phyloP scores from a whole-genome alignment of 2,329 filamentous ascomycete genomes.

The Talaromyces pinophilus region DNA sequence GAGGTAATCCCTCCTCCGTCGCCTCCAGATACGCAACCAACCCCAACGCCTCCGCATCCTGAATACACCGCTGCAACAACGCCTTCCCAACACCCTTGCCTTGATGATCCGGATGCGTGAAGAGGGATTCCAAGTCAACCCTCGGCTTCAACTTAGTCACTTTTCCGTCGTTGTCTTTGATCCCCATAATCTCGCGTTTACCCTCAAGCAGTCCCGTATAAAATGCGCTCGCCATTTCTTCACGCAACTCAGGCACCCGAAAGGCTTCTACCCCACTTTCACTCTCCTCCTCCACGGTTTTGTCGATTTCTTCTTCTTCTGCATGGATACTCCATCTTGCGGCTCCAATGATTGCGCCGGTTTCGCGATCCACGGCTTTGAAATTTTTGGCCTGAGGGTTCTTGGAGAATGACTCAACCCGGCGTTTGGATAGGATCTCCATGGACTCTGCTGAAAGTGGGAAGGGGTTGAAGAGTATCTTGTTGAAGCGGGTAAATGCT shows the following conservation, averaged over 20 bases:
- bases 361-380: slow-evolving; percentile 3
- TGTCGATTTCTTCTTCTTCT: background rate
- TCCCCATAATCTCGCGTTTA: background rate
- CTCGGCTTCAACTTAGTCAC: background rate
- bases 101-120: slow-evolving; percentile 34
- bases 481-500: background rate
- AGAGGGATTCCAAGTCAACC: background rate
- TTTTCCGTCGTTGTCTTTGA: background rate
- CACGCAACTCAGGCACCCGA: background rate
- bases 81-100: slow-evolving; percentile 38
- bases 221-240: background rate
- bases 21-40: slow-evolving; percentile 44
- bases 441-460: background rate
- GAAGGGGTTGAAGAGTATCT: background rate
- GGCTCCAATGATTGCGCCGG: slow-evolving; percentile 1
- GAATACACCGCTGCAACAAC: slow-evolving; percentile 38
- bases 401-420: background rate
- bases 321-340: slow-evolving; percentile 1
- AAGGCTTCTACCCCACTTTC: background rate
- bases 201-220: background rate
- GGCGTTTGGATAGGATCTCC: background rate
- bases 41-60: slow-evolving; percentile 36
- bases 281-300: background rate
- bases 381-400: background rate
- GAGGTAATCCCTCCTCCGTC: background rate